Percentiles rank a stretch among this genome's conserved stretches.
Evolutionary conservation across 805 yeast species (phyloP).

Genomic region (Sungouiozyma intestinalis): DNA sequence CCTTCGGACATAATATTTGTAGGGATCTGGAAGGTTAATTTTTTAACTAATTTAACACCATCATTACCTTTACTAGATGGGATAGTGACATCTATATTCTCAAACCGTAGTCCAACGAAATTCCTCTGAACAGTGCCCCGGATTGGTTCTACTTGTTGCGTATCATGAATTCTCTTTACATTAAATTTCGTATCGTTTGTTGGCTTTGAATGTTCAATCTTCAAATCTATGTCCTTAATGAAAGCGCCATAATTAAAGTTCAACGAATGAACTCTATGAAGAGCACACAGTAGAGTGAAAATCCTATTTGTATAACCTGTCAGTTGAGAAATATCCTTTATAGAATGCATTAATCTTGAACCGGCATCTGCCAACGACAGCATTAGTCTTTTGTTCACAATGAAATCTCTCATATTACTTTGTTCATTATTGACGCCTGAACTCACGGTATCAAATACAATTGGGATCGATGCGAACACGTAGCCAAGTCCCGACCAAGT

Average conservation of each 20-base stretch:
- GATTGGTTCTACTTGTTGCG: conserved; percentile 36
- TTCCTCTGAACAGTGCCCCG: conserved; percentile 73
- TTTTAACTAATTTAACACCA: conserved; percentile 51
- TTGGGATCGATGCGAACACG: conserved; percentile 81
- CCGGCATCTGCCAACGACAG: conserved; percentile 92
- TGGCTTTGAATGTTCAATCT: background rate
- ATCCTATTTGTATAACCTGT: conserved; percentile 87
- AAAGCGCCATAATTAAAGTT: conserved; percentile 32
- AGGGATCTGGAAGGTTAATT: conserved; percentile 46
- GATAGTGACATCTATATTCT: conserved; percentile 69
- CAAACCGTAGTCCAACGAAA: conserved; percentile 72
- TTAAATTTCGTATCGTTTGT: background rate
- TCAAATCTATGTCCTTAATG: background rate
- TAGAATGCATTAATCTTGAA: conserved; percentile 85
- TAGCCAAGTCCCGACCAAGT: conserved; percentile 97
- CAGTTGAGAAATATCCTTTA: conserved; percentile 81
- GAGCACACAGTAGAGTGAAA: conserved; percentile 59
- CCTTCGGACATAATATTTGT: conserved; percentile 21
- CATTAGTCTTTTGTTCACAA: conserved; percentile 84
- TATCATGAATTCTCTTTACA: background rate
- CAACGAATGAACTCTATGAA: conserved; percentile 71
- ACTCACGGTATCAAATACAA: conserved; percentile 46
- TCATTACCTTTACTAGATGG: conserved; percentile 56
- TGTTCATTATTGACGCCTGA: conserved; percentile 31
- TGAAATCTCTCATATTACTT: conserved; percentile 72